Conservation (phyloP, 495 filamentous ascomycete species). For the Daldinia vernicosa region DNA sequence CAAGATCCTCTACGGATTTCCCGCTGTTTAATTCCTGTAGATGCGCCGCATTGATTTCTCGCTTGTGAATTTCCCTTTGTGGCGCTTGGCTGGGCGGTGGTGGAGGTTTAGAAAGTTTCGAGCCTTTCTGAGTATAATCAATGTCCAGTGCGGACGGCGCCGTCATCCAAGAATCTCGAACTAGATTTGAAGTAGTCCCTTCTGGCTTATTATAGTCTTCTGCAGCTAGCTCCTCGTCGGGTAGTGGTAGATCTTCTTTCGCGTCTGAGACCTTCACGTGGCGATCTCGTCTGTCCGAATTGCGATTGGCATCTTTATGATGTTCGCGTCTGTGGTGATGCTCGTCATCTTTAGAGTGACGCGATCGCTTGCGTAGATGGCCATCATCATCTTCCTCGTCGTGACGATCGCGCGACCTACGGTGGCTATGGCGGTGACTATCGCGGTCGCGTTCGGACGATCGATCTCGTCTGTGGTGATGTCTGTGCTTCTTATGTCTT, state of each 20-base stretch:
- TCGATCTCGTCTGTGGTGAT: conserved; percentile 55
- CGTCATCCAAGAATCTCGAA: conserved; percentile 93
- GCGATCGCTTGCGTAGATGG: conserved; percentile 53
- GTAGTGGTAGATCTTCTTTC: conserved; percentile 58
- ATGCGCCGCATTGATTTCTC: conserved; percentile 77
- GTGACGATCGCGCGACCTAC: conserved; percentile 42
- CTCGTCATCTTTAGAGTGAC: conserved; percentile 53
- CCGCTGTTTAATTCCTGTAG: conserved; percentile 66
- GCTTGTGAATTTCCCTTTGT: conserved; percentile 79
- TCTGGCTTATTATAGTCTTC: conserved; percentile 27
- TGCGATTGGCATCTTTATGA: conserved; percentile 41
- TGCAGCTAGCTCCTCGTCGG: conserved; percentile 53
- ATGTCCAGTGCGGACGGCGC: conserved; percentile 81
- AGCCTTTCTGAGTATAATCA: conserved; percentile 80
- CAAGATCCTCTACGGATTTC: conserved; percentile 50
- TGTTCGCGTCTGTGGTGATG: conserved; percentile 46
- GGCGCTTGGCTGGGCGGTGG: conserved; percentile 70
- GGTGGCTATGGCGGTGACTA: conserved; percentile 45
- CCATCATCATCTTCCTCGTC: conserved; percentile 50
- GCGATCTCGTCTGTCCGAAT: conserved; percentile 39
- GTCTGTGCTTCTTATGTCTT: conserved; percentile 54
- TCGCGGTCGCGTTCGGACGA: conserved; percentile 54
- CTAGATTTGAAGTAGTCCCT: conserved; percentile 35
- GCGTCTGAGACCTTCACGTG: conserved; percentile 56
- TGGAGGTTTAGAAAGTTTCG: conserved; percentile 55